These are phyloP conservation scores for Nemania sp. DNA, from an alignment of 2,329 filamentous ascomycete species.

Conservation along the genomic window DNA sequence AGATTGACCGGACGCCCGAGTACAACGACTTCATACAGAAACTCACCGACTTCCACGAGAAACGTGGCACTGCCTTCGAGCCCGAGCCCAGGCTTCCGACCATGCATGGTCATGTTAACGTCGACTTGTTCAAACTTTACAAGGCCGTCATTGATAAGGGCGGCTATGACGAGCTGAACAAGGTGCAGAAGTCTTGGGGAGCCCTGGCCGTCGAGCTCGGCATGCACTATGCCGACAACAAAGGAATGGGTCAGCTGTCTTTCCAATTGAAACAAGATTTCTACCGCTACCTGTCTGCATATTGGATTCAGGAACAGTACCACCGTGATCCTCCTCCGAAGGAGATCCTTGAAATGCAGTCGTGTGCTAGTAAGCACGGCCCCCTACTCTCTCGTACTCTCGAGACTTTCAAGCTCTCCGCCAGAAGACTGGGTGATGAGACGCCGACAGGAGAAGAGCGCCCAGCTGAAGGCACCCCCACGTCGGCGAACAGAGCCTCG, in stretches of 20 bases:
- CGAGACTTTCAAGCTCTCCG: constrained; percentile 68
- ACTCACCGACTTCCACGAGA: constrained; percentile 72
- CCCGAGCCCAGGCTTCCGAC: constrained; percentile 64
- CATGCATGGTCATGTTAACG: constrained; percentile 74
- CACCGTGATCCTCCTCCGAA: constrained; percentile 81
- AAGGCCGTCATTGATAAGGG: constrained; percentile 75
- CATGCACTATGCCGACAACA: constrained; percentile 71
- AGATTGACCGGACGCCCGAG: constrained; percentile 66
- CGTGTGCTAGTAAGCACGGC: constrained; percentile 81
- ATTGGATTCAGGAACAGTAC: constrained; percentile 79
- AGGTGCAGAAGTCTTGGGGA: constrained; percentile 84
- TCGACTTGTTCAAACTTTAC: constrained; percentile 80
- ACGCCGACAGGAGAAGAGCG: constrained; percentile 64
- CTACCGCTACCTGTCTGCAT: constrained; percentile 86
- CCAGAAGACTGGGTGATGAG: constrained; percentile 61
- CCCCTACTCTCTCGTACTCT: constrained; percentile 76
- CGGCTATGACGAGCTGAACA: constrained; percentile 83
- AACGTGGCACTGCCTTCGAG: constrained; percentile 78
- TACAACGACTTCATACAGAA: constrained; percentile 79
- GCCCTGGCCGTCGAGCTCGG: constrained; percentile 76
- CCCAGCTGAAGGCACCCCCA: constrained; percentile 53
- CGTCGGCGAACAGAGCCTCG: constrained; percentile 60
- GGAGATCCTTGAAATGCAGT: constrained; percentile 77
- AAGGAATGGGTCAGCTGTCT: constrained; percentile 68
- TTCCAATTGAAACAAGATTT: constrained; percentile 87